phyloP scores from a whole-genome alignment of 176 grass and related monocot species.

The Oryza longistaminata region DNA sequence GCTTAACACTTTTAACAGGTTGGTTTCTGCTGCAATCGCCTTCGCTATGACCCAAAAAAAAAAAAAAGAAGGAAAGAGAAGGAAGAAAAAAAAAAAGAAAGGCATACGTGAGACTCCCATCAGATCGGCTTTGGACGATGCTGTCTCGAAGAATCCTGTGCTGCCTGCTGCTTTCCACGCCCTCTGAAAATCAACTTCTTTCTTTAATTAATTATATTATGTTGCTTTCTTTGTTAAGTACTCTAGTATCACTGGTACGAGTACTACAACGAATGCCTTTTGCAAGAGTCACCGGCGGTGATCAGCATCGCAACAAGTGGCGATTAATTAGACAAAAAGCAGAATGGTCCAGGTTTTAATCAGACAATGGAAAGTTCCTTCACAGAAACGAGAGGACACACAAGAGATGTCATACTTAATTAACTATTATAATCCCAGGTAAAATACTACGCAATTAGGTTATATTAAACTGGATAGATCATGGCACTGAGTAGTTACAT shows the following conservation, averaged over 20 bases:
- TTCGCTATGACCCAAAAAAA: background rate
- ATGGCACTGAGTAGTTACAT: background rate
- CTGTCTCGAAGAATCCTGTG: conserved; percentile 34
- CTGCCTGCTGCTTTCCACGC: conserved; percentile 14
- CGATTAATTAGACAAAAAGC: background rate
- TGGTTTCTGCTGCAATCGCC: background rate
- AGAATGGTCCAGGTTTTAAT: background rate
- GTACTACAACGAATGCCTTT: conserved; percentile 35
- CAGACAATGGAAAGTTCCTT: conserved; percentile 12
- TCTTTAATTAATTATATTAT: background rate
- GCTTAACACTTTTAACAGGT: background rate
- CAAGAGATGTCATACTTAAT: background rate
- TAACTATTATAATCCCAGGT: background rate
- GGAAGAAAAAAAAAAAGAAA: background rate
- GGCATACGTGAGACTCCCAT: background rate
- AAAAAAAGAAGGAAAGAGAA: background rate
- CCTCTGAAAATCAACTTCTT: background rate
- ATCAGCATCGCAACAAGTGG: conserved; percentile 24
- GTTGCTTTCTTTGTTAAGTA: background rate
- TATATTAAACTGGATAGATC: background rate
- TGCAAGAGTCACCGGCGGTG: background rate
- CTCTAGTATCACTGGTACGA: background rate
- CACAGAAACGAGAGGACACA: background rate
- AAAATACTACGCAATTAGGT: background rate
- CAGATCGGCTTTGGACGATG: conserved; percentile 22